Evolutionary conservation across 169 alveolate genomes (phyloP).

Genomic region (Cryptosporidium muris): DNA sequence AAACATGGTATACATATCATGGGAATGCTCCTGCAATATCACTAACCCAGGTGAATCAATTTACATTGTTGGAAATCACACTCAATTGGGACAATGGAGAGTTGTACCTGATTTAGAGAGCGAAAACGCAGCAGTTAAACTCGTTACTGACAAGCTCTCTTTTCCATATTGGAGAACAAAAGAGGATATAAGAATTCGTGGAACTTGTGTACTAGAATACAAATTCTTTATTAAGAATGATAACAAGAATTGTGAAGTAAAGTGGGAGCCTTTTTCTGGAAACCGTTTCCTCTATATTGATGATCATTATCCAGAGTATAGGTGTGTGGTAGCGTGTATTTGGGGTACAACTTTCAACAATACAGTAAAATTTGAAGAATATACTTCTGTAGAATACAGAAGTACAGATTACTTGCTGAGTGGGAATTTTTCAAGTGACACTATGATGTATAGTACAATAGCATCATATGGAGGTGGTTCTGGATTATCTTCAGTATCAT

Average conservation of each 20-base stretch:
- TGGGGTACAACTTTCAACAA: slow-evolving; percentile 72
- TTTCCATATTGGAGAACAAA: slow-evolving; percentile 76
- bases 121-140: slow-evolving; percentile 18
- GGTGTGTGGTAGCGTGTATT: slow-evolving; percentile 45
- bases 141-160: slow-evolving; percentile 73
- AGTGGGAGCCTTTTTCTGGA: slow-evolving; percentile 74
- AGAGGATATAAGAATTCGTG: slow-evolving; percentile 33
- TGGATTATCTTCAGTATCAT: slow-evolving; percentile 18
- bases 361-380: slow-evolving; percentile 50
- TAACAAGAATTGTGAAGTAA: not conserved
- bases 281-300: slow-evolving; percentile 71
- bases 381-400: not conserved
- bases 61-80: slow-evolving; percentile 72
- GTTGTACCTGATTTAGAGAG: slow-evolving; percentile 26
- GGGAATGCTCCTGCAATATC: slow-evolving; percentile 74
- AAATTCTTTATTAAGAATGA: slow-evolving; percentile 71
- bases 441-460: not conserved
- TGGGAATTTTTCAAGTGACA: not conserved
- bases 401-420: not conserved
- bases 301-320: slow-evolving; percentile 50
- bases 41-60: slow-evolving; percentile 76
- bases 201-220: slow-evolving; percentile 71
- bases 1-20: slow-evolving; percentile 71
- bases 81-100: slow-evolving; percentile 74
- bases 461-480: slow-evolving; percentile 13